Evolutionary conservation across 345 rosid genomes (phyloP).

Genomic region (Melaleuca quinquenervia): DNA sequence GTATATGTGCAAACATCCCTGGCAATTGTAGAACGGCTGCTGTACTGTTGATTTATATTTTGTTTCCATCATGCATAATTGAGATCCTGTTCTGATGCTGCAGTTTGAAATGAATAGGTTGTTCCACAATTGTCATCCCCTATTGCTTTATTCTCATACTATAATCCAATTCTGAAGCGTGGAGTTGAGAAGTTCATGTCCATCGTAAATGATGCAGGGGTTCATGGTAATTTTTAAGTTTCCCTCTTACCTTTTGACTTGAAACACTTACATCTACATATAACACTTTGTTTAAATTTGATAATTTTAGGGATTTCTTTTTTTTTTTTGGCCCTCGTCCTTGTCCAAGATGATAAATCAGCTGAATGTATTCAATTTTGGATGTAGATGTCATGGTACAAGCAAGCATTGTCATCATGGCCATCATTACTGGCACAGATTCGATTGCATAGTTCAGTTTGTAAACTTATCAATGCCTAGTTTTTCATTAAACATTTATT

Average conservation of each 20-base stretch:
- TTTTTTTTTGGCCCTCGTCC: not conserved
- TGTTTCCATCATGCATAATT: not conserved
- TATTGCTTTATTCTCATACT: slow-evolving; percentile 84
- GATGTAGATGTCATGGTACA: not conserved
- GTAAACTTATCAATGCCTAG: not conserved
- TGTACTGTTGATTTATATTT: not conserved
- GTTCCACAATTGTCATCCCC: slow-evolving; percentile 82
- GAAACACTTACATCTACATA: not conserved
- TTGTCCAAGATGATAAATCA: not conserved
- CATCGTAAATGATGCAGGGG: slow-evolving; percentile 47
- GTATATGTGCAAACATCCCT: not conserved
- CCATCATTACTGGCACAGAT: not conserved
- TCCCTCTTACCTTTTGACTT: not conserved
- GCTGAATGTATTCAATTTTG: not conserved
- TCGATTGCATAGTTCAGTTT: not conserved
- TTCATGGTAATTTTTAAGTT: slow-evolving; percentile 44
- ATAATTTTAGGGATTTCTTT: not conserved
- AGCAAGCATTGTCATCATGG: not conserved
- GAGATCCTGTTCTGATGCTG: not conserved
- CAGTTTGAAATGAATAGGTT: slow-evolving; percentile 30
- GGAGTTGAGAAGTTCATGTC: slow-evolving; percentile 63
- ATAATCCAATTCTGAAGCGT: slow-evolving; percentile 84
- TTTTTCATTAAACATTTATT: not conserved
- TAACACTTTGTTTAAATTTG: not conserved
- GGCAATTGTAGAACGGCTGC: not conserved